A percentile compares a stretch with the other conserved stretches of the same genome.
phyloP scores from a whole-genome alignment of 192 early-diverging fungal genomes.

The Coemansia sp. region DNA sequence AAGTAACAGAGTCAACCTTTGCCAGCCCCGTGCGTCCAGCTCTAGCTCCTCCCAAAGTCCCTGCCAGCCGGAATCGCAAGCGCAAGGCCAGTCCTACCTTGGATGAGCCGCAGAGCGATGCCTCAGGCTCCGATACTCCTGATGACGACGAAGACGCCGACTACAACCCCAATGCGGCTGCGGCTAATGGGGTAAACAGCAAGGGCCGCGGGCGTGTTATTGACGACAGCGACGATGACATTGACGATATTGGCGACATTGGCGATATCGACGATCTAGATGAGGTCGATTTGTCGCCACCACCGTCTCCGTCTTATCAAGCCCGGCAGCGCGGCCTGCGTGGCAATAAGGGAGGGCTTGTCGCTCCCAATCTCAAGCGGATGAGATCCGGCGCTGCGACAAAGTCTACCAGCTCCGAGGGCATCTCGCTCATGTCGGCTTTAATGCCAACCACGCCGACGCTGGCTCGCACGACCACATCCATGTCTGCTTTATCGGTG shows the following conservation, averaged over 20 bases:
- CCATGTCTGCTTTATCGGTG: conserved; percentile 17
- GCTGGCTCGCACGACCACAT: conserved; percentile 15
- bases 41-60: neutral
- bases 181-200: neutral
- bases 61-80: conserved; percentile 22
- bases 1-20: conserved; percentile 13
- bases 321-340: neutral
- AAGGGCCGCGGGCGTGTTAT: conserved; percentile 15
- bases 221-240: conserved; percentile 38
- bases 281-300: neutral
- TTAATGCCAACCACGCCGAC: conserved; percentile 1
- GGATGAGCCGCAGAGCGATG: neutral
- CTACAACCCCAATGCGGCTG: conserved; percentile 12
- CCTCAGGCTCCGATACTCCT: neutral
- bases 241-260: conserved; percentile 10
- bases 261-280: conserved; percentile 8
- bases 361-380: conserved; percentile 11
- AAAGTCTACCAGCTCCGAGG: conserved; percentile 21
- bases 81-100: conserved; percentile 5
- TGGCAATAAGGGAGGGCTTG: neutral
- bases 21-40: neutral
- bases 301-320: neutral
- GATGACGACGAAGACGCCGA: conserved; percentile 29
- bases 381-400: conserved; percentile 9
- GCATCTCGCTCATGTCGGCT: conserved; percentile 14